phyloP scores from a whole-genome alignment of 306 rosid genomes.

The Abrus precatorius region DNA sequence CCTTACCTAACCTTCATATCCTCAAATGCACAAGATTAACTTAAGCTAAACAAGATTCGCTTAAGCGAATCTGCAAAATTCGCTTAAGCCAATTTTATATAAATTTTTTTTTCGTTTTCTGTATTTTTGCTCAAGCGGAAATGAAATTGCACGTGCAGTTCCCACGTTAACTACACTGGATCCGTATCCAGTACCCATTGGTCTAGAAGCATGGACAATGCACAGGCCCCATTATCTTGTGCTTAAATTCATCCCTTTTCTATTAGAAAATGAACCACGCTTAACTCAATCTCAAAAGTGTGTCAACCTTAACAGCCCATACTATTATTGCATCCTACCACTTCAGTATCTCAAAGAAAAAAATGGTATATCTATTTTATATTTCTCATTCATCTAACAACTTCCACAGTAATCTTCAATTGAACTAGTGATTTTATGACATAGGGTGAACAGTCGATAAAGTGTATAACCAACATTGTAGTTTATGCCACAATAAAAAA shows the following conservation, averaged over 20 bases:
- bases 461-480: conserved; percentile 17
- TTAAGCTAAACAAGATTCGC: no score
- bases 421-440: conserved; percentile 29
- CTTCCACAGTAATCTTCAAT: conserved; percentile 8
- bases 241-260: background rate
- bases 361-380: conserved; percentile 6
- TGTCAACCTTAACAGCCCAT: background rate
- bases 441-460: conserved; percentile 26
- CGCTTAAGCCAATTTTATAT: no score
- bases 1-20: no score
- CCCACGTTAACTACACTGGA: no score
- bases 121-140: no score
- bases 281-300: background rate
- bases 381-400: conserved; percentile 24
- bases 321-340: conserved; percentile 29
- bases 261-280: background rate
- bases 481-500: conserved; percentile 24
- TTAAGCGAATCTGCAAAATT: no score
- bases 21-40: no score
- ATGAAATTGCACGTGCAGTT: no score
- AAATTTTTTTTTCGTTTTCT: no score
- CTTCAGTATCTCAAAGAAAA: conserved; percentile 22
- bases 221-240: background rate
- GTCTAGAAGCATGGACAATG: background rate
- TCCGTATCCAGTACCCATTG: background rate